phyloP scores from a whole-genome alignment of 1,284 basidiomycete species.

The Schizophyllum commune region DNA sequence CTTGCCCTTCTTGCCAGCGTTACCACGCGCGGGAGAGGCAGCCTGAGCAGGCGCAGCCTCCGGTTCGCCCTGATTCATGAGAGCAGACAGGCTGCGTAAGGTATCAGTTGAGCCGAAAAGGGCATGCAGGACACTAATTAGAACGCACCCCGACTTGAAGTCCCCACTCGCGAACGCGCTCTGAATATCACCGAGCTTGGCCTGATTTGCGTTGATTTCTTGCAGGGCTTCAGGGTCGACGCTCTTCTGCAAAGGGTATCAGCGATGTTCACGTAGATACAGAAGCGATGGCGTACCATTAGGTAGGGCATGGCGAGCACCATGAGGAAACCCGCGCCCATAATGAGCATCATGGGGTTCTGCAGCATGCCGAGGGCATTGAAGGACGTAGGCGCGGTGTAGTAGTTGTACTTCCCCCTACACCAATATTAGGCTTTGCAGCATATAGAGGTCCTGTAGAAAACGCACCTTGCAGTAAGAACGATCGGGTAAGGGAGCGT shows the following conservation, averaged over 20 bases:
- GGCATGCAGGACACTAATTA: conserved; percentile 20
- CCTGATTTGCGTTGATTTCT: conserved; percentile 65
- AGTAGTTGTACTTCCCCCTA: conserved; percentile 49
- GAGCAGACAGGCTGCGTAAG: not conserved
- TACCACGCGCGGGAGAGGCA: not conserved
- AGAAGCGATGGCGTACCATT: conserved; percentile 42
- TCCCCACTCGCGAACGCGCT: conserved; percentile 52
- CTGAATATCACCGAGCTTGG: conserved; percentile 51
- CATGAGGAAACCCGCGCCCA: conserved; percentile 53
- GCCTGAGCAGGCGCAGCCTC: conserved; percentile 5
- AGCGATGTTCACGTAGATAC: not conserved
- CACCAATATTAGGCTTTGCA: no score
- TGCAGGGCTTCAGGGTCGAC: conserved; percentile 70
- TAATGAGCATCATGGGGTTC: conserved; percentile 82
- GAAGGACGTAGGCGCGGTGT: conserved; percentile 63
- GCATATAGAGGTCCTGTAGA: no score
- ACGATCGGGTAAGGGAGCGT: conserved; percentile 62
- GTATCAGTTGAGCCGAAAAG: conserved; percentile 27
- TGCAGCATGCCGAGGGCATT: conserved; percentile 74
- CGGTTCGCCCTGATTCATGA: not conserved
- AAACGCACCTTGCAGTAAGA: conserved; percentile 33
- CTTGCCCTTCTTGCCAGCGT: not conserved
- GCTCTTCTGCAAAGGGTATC: conserved; percentile 47
- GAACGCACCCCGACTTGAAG: conserved; percentile 43
- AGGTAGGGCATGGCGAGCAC: conserved; percentile 76